Conservation (phyloP, 2,329 filamentous ascomycete species). For the Sclerotinia spermophila region DNA sequence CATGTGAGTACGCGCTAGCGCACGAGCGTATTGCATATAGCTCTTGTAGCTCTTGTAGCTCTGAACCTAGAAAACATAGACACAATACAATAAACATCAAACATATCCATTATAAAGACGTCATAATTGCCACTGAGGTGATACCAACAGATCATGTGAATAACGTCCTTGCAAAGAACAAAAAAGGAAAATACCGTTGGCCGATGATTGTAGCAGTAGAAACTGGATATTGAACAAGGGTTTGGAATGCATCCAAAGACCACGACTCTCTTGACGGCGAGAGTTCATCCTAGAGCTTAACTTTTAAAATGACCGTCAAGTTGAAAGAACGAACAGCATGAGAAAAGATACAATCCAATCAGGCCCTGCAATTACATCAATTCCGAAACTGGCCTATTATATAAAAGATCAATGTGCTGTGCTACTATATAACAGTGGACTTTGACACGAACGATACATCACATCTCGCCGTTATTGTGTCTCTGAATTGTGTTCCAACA, state of each 20-base stretch:
- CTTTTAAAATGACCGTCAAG: rapidly evolving
- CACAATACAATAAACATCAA: no score
- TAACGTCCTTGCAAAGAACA: neutral
- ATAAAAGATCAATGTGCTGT: rapidly evolving
- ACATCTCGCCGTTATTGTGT: rapidly evolving
- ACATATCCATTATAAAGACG: no score
- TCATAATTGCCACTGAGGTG: no score
- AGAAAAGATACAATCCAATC: neutral
- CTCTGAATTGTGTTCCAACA: neutral
- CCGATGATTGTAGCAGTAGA: neutral
- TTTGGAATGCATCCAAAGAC: neutral
- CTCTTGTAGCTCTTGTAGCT: no score
- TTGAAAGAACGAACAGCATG: neutral
- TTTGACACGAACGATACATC: rapidly evolving
- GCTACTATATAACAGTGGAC: no score
- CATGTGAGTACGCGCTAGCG: no score
- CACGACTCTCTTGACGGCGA: no score
- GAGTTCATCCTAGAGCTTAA: neutral
- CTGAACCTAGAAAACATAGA: no score
- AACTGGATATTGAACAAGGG: rapidly evolving
- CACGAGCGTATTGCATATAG: no score
- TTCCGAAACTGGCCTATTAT: neutral
- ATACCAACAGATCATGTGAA: rapidly evolving
- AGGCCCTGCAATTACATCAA: neutral
- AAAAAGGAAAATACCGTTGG: neutral